Evolutionary conservation across 495 filamentous ascomycete species (phyloP).

Genomic region (Penicillium lagena): DNA sequence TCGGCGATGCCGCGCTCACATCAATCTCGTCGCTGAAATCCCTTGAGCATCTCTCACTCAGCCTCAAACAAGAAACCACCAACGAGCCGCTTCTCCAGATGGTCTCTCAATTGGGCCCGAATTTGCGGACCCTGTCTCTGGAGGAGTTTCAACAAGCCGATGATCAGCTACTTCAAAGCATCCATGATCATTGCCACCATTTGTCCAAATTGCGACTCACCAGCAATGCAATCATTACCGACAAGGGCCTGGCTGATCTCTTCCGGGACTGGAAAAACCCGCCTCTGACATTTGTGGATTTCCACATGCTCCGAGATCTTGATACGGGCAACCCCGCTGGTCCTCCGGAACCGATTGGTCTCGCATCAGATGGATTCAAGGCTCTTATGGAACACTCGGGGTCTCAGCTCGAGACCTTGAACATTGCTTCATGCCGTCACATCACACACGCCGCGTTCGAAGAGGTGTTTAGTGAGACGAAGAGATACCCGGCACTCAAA

Average conservation of each 20-base stretch:
- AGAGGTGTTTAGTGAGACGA: conserved; percentile 57
- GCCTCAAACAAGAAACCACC: conserved; percentile 49
- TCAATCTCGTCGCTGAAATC: conserved; percentile 49
- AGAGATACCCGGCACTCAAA: conserved; percentile 55
- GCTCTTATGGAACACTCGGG: conserved; percentile 85
- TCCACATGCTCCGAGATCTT: conserved; percentile 66
- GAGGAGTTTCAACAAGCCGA: conserved; percentile 51
- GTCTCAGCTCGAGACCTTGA: conserved; percentile 49
- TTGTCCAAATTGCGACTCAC: conserved; percentile 73
- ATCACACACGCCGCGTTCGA: conserved; percentile 63
- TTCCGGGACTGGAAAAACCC: conserved; percentile 72
- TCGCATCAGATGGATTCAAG: conserved; percentile 65
- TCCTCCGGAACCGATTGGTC: conserved; percentile 51
- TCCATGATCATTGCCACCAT: conserved; percentile 59
- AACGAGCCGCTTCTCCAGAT: conserved; percentile 52
- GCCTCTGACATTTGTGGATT: conserved; percentile 58
- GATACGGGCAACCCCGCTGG: conserved; percentile 63
- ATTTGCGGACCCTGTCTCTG: conserved; percentile 67
- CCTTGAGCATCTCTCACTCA: conserved; percentile 68
- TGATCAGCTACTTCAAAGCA: conserved; percentile 54
- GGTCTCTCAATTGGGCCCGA: conserved; percentile 49
- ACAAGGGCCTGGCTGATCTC: conserved; percentile 60
- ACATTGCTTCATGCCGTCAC: conserved; percentile 74
- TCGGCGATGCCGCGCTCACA: conserved; percentile 39
- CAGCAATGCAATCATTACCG: conserved; percentile 65